Conservation (phyloP, 2,329 filamentous ascomycete species). For the Fusarium tuaranense region DNA sequence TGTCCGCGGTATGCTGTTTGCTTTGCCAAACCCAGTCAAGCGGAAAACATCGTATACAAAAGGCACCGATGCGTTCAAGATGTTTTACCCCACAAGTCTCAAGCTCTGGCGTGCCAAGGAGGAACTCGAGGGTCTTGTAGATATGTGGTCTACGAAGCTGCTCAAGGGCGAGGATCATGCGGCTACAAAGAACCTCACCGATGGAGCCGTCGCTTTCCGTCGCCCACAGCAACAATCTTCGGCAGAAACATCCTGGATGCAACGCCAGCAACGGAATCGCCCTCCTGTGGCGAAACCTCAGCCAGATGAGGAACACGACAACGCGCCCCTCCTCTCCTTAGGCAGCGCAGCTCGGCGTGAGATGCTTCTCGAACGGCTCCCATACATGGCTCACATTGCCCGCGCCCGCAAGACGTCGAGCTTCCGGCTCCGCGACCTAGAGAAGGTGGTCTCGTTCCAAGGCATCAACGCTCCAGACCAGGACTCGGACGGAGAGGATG, state of each 20-base stretch:
- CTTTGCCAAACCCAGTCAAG: conserved; percentile 87
- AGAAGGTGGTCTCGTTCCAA: conserved; percentile 75
- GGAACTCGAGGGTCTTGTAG: conserved; percentile 80
- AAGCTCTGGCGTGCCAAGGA: conserved; percentile 87
- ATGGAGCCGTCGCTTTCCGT: conserved; percentile 62
- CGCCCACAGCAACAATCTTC: conserved; percentile 52
- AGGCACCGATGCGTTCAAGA: conserved; percentile 77
- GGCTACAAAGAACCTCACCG: conserved; percentile 54
- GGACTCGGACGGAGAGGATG: conserved; percentile 59
- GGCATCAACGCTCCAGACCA: conserved; percentile 66
- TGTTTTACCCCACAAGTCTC: conserved; percentile 91
- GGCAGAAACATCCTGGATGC: conserved; percentile 50
- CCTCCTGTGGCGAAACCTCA: conserved; percentile 24
- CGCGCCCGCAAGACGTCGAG: conserved; percentile 54
- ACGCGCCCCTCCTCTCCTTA: conserved; percentile 64
- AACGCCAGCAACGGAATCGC: conserved; percentile 47
- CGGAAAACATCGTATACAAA: conserved; percentile 63
- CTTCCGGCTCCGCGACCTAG: conserved; percentile 67
- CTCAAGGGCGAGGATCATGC: conserved; percentile 64
- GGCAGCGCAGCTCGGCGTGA: conserved; percentile 77
- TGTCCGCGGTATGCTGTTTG: conserved; percentile 86
- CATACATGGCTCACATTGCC: conserved; percentile 81
- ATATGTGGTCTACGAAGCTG: conserved; percentile 73
- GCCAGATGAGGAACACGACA: conserved; percentile 36
- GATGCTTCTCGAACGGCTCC: conserved; percentile 85